A percentile compares a stretch with the other conserved stretches of the same genome.
Evolutionary conservation across 495 filamentous ascomycete genomes (phyloP).

Genomic region (Lichina pygmaea): DNA sequence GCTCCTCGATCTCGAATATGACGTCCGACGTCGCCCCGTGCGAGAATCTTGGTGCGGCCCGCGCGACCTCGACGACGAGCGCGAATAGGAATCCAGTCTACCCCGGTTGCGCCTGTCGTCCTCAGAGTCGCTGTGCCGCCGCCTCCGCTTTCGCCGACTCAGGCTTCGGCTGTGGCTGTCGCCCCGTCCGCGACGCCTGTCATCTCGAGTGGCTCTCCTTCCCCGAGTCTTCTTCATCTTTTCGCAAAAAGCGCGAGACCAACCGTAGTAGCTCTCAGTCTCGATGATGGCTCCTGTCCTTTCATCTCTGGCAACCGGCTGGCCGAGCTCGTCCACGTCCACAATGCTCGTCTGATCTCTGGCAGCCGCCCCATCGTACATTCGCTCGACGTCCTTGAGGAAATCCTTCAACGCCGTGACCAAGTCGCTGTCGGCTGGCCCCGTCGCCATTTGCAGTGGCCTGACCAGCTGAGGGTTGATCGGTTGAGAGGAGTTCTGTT

Average conservation of each 20-base stretch:
- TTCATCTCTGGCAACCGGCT: slow-evolving; percentile 31
- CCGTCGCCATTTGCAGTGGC: slow-evolving; percentile 44
- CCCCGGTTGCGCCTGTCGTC: slow-evolving; percentile 11
- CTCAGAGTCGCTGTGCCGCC: slow-evolving; percentile 21
- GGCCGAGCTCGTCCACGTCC: slow-evolving; percentile 52
- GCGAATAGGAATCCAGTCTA: slow-evolving; percentile 1
- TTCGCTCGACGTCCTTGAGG: slow-evolving; percentile 35
- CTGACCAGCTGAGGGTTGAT: slow-evolving; percentile 47
- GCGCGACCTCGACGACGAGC: slow-evolving; percentile 4
- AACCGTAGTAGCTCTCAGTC: slow-evolving; percentile 63
- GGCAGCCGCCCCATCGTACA: slow-evolving; percentile 19
- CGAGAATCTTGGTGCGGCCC: slow-evolving; percentile 1
- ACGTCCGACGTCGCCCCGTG: slow-evolving; percentile 1
- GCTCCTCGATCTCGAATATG: slow-evolving; percentile 8
- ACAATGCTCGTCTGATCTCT: slow-evolving; percentile 13
- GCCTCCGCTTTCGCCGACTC: slow-evolving; percentile 14
- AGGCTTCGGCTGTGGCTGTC: slow-evolving; percentile 14
- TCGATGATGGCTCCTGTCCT: slow-evolving; percentile 28
- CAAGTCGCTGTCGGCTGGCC: slow-evolving; percentile 41
- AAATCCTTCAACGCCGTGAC: slow-evolving; percentile 38
- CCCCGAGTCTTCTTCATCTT: slow-evolving; percentile 26
- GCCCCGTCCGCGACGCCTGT: slow-evolving; percentile 5
- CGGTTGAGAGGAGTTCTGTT: slow-evolving; percentile 43
- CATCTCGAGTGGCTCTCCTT: slow-evolving; percentile 3
- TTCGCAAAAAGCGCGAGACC: slow-evolving; percentile 57